Evolutionary conservation across 1,284 basidiomycete species (phyloP).

Genomic region (Rhodotorula sp.): DNA sequence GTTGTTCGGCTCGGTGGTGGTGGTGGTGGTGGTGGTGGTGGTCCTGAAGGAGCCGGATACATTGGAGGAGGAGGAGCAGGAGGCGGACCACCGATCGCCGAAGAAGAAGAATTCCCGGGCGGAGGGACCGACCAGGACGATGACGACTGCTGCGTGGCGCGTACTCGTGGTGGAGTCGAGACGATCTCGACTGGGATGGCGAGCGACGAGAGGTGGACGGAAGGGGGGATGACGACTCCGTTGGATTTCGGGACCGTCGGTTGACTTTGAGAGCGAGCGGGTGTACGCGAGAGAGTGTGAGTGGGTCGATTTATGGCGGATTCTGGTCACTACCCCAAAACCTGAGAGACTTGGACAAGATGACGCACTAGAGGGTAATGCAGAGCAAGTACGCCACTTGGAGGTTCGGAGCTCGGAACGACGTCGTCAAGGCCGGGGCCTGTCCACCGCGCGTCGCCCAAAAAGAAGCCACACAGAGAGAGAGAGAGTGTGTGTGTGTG

Average conservation of each 20-base stretch:
- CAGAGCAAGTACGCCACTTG: conserved; percentile 25
- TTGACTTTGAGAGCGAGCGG: too few species aligned
- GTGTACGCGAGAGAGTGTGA: too few species aligned
- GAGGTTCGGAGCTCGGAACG: conserved; percentile 35
- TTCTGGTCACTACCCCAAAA: too few species aligned
- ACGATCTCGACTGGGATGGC: conserved; percentile 24
- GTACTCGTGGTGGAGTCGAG: conserved; percentile 8
- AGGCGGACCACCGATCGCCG: not conserved
- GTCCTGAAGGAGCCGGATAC: not conserved
- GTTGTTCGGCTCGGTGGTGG: not conserved
- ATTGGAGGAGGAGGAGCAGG: not conserved
- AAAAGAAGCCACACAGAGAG: not conserved
- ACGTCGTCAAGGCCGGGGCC: conserved; percentile 16
- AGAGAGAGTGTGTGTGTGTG: not conserved
- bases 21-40: not conserved
- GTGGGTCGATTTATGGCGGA: not conserved
- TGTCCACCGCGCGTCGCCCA: not conserved
- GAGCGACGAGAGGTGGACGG: conserved; percentile 12
- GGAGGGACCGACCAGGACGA: too few species aligned
- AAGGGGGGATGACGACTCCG: conserved; percentile 2
- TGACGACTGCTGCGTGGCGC: not conserved
- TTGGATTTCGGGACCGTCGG: not conserved
- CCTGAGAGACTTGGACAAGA: not conserved
- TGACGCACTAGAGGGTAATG: conserved; percentile 23
- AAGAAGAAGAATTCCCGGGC: not conserved